phyloP scores from a whole-genome alignment of 257 asterid genomes.

The Verbena officinalis region DNA sequence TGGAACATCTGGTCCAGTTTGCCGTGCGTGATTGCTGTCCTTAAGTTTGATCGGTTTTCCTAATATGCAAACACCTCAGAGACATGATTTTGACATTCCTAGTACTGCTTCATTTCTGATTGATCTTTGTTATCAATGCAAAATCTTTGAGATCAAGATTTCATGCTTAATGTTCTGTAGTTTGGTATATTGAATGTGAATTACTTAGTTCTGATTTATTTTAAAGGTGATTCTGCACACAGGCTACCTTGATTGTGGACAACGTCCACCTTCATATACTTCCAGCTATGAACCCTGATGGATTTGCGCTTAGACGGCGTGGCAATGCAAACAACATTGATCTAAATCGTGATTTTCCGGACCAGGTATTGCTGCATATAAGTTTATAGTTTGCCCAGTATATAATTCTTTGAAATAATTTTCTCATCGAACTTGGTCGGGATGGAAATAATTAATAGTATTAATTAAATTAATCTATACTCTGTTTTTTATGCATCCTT shows the following conservation, averaged over 20 bases:
- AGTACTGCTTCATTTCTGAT: not conserved
- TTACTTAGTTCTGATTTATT: constrained; percentile 3
- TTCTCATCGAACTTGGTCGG: constrained; percentile 16
- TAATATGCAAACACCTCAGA: not conserved
- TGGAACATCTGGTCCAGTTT: not conserved
- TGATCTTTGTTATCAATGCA: not conserved
- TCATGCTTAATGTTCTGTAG: constrained; percentile 12
- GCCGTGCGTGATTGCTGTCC: constrained; percentile 11
- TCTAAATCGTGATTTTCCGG: constrained; percentile 86
- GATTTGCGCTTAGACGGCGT: constrained; percentile 63
- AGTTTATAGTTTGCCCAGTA: not conserved
- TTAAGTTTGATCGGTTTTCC: not conserved
- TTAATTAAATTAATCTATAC: not conserved
- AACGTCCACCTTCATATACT: constrained; percentile 81
- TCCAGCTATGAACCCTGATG: constrained; percentile 91
- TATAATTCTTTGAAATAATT: constrained; percentile 5
- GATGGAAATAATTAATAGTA: not conserved
- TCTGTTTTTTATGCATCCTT: too few relatives aligned
- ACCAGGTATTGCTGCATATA: constrained; percentile 59
- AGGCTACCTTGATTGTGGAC: constrained; percentile 79
- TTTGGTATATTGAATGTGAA: not conserved
- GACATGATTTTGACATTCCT: not conserved
- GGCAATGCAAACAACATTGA: constrained; percentile 75
- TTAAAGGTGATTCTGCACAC: constrained; percentile 19
- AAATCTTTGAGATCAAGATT: constrained; percentile 2